Conservation (phyloP, 306 rosid species). For the Urtica urens region DNA sequence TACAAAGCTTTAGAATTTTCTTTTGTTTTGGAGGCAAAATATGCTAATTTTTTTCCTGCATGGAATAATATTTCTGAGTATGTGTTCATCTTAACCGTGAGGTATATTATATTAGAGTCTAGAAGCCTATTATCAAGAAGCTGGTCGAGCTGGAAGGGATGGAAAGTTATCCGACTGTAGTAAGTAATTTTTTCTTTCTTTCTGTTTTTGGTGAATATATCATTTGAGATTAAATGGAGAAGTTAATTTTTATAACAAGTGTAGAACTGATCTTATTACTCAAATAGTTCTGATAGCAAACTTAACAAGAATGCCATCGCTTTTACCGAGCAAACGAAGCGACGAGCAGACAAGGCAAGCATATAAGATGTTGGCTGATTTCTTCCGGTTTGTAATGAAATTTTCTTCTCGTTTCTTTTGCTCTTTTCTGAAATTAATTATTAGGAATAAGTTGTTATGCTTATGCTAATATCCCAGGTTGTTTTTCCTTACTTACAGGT, state of each 20-base stretch:
- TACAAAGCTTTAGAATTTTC: too few relatives aligned
- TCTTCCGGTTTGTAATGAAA: conserved; percentile 63
- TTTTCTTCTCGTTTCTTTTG: conserved; percentile 12
- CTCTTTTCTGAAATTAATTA: background rate
- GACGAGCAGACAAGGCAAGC: conserved; percentile 68
- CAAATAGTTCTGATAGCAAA: conserved; percentile 68
- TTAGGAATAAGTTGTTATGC: conserved; percentile 2
- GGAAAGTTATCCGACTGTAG: conserved; percentile 85
- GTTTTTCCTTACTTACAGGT: conserved; percentile 34
- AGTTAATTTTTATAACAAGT: too few relatives aligned
- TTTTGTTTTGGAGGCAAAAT: too few relatives aligned
- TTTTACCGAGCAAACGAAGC: conserved; percentile 74
- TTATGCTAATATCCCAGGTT: background rate
- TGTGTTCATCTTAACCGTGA: conserved; percentile 11
- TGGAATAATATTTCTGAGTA: background rate
- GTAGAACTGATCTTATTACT: conserved; percentile 3
- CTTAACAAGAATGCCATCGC: conserved; percentile 62
- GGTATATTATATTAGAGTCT: conserved; percentile 57
- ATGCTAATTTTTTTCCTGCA: background rate
- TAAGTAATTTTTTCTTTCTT: conserved; percentile 41
- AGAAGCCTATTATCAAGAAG: conserved; percentile 97
- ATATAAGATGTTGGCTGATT: conserved; percentile 69
- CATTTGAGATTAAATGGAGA: too few relatives aligned
- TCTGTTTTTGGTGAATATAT: background rate
- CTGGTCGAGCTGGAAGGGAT: conserved; percentile 97